Conservation (phyloP, 2,329 filamentous ascomycete genomes). For the Endothia cerciana region DNA sequence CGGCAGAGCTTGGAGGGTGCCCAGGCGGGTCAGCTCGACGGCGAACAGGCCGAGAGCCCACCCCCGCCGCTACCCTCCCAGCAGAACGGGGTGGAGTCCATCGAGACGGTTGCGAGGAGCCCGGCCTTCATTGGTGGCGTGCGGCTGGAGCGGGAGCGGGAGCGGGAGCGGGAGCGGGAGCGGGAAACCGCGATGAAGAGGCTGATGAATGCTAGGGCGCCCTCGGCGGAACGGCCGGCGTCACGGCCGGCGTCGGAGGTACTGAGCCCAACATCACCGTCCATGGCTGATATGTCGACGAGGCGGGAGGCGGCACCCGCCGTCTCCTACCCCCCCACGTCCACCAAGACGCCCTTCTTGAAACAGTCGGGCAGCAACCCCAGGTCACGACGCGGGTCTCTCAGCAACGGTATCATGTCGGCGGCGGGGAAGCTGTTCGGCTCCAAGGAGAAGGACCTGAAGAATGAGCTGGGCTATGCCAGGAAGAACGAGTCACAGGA, state of each 20-base stretch:
- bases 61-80: conserved; percentile 4
- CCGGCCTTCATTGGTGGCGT: conserved; percentile 48
- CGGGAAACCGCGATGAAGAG: conserved; percentile 39
- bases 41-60: conserved; percentile 23
- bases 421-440: conserved; percentile 24
- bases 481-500: conserved; percentile 18
- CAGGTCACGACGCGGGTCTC: conserved; percentile 23
- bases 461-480: not conserved
- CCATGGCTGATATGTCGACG: conserved; percentile 16
- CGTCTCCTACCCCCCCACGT: conserved; percentile 26
- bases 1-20: conserved; percentile 14
- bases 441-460: conserved; percentile 21
- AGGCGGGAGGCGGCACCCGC: conserved; percentile 23
- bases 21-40: conserved; percentile 30
- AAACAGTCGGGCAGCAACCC: conserved; percentile 15
- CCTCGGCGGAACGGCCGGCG: conserved; percentile 21
- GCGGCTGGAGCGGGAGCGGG: conserved; percentile 48
- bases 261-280: conserved; percentile 4
- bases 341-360: conserved; percentile 27
- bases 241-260: conserved; percentile 20
- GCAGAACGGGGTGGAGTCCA: conserved; percentile 12
- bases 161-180: conserved; percentile 47
- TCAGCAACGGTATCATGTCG: conserved; percentile 17
- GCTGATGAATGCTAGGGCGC: conserved; percentile 23
- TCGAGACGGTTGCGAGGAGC: conserved; percentile 17